Percentiles rank a stretch among this genome's conserved stretches.
Evolutionary conservation across 148 eudicot species (phyloP).

Genomic region (Polygonum aviculare): DNA sequence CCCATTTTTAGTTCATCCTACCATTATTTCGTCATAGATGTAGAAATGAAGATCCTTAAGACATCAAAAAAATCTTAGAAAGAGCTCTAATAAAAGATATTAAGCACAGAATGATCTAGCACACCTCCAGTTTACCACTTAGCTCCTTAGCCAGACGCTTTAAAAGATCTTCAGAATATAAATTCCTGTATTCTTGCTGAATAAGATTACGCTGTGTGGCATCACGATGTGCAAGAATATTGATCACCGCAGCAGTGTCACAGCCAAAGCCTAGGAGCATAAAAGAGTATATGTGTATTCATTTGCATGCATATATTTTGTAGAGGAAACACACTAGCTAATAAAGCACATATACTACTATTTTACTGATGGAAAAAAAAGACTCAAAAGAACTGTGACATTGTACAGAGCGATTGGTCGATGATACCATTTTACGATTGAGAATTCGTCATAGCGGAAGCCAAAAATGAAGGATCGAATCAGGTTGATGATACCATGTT

Average conservation of each 20-base stretch:
- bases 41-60: background rate
- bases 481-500: no score
- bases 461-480: no score
- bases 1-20: background rate
- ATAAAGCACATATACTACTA: background rate
- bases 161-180: conserved; percentile 57
- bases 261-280: conserved; percentile 56
- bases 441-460: no score
- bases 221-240: conserved; percentile 74
- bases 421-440: no score
- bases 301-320: background rate
- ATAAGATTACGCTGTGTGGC: conserved; percentile 54
- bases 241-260: conserved; percentile 50
- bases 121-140: conserved; percentile 54
- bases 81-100: background rate
- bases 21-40: background rate
- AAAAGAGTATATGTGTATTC: background rate
- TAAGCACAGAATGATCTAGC: background rate
- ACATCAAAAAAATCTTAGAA: background rate
- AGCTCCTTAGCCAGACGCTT: conserved; percentile 57
- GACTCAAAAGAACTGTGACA: background rate
- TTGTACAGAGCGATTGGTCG: background rate
- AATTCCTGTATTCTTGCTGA: conserved; percentile 42
- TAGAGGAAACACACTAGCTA: background rate
- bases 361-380: background rate